Base-by-base conservation (phyloP, 2,329 filamentous ascomycete genomes). In the Colletotrichum aenigma region DNA sequence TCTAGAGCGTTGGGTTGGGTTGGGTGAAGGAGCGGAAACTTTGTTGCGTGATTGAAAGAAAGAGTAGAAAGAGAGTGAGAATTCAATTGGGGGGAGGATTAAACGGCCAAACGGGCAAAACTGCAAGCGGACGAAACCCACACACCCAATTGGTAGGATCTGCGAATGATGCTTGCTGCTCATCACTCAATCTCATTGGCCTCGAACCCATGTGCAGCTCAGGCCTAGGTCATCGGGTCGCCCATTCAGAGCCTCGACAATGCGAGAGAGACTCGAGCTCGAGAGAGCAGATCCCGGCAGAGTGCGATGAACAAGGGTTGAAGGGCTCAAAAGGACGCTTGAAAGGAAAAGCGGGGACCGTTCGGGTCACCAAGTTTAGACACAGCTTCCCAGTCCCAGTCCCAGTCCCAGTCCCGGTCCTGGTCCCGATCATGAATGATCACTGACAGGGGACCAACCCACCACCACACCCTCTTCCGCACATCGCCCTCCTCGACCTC, bases 321-420 rank as follows among this genome's bases (percentile, higher is more conserved):
- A 52, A 52, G 43, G 43, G 43, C 28, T 74, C 43, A 69, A 70
- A 24, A 18, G 21, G 38, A 48, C 30, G 62, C 61, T 62, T 75
- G 68, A 75, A 72, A 72, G 72, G 36, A 72, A 75, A 75, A 72
- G 69, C 72, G 72, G 72, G 58, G 61, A 66, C 36, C 6, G 32
- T 66, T 66, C 70, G 38, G 48, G 66, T 66, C 61, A 55, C 62
- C 64, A 38, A 52, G 24, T 38, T 74, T 56, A 38, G 61, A 75
- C 60, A n/a, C 34, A 21, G 32, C 21, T 34, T n/a, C 28, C 48
- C 60, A 28, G 48, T 62, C 65, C 65, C 65, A 38, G 26, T 48
- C 66, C 56, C 16, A 64, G 38, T 34, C 66, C 58, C 13, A 43
- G 38, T 48, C 43, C 43, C 43, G 43, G 43, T 52, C 43, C 43